Evolutionary conservation across 805 yeast species (phyloP), one percentile per base, ranked within the genome.

Genomic region (Metschnikowia borealis): DNA sequence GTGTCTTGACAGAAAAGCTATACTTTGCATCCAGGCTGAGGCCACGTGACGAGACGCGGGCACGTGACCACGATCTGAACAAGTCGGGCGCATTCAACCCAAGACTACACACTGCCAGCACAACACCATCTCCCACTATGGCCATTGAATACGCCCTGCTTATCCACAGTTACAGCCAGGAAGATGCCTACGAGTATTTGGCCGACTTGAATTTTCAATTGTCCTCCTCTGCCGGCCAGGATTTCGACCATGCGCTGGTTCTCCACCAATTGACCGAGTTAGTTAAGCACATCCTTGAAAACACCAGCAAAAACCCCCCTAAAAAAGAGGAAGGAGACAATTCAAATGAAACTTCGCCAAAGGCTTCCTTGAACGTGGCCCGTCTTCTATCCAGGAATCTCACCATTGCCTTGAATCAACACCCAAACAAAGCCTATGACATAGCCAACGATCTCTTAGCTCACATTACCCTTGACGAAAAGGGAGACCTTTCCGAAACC

Each of bases 361-460:
- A n/a, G n/a, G 23, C 23, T 5, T 52, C 57, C 17, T 51, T 55
- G 23, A 66, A 65, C 44, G 41, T 66, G 21, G 61, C 58, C 54
- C 60, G 64, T 35, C 54, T 72, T 10, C 48, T 70, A 8, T 67
- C 77, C 2, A 54, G 65, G 36, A 63, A 62, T 47, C 53, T 68
- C 45, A 55, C 62, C 8, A 13, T 61, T 20, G 62, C 68, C 2
- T 61, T 72, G 29, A 57, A 59, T 8, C 60, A 65, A 11, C 53
- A 69, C 10, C 67, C 77, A 2, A 65, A 65, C 32, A 70, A 69
- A 48, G 60, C 66, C 10, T 69, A 68, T 55, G 77, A 73, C 50
- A 59, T 68, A 29, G 69, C 74, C 46, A 72, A 73, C 52, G 61
- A 55, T 15, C 61, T 71, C 17, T 56, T 72, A 46, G 64, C 64